Conservation (phyloP, 2,329 filamentous ascomycete genomes). For the Sclerotinia sclerotiorum region DNA sequence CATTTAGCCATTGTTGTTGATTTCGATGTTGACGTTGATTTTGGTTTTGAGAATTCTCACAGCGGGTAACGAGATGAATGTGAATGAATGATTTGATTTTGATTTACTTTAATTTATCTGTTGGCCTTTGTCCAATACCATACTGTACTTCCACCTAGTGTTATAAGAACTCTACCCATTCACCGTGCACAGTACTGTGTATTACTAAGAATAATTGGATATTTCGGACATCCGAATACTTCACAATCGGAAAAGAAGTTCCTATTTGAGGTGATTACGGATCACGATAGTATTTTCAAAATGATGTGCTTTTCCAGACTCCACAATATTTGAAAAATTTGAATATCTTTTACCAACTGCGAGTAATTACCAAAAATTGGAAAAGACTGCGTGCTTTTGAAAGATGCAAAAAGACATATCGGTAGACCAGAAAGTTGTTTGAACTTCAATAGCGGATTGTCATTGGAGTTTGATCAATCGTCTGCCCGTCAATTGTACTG, state of each 20-base stretch:
- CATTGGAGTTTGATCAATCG: no score
- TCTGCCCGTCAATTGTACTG: background rate
- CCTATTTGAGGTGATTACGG: background rate
- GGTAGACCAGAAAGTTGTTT: no score
- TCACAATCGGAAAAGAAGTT: background rate
- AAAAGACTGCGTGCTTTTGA: background rate
- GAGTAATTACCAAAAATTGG: no score
- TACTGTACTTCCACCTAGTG: no score
- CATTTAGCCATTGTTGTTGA: no score
- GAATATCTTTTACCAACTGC: background rate
- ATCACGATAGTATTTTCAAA: background rate
- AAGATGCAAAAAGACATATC: no score
- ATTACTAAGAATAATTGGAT: background rate
- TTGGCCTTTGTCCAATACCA: background rate
- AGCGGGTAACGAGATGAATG: no score
- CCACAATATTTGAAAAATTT: conserved; percentile 2
- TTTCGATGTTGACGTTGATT: background rate
- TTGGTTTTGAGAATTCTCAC: no score
- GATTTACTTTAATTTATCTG: background rate
- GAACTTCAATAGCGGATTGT: no score
- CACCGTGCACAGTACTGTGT: background rate
- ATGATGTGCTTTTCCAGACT: conserved; percentile 1
- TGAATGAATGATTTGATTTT: background rate
- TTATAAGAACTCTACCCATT: no score
- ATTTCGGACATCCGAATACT: background rate